These are phyloP conservation scores for Herpetospermum pedunculosum DNA, from an alignment of 306 rosid genomes.

Conservation along the genomic window DNA sequence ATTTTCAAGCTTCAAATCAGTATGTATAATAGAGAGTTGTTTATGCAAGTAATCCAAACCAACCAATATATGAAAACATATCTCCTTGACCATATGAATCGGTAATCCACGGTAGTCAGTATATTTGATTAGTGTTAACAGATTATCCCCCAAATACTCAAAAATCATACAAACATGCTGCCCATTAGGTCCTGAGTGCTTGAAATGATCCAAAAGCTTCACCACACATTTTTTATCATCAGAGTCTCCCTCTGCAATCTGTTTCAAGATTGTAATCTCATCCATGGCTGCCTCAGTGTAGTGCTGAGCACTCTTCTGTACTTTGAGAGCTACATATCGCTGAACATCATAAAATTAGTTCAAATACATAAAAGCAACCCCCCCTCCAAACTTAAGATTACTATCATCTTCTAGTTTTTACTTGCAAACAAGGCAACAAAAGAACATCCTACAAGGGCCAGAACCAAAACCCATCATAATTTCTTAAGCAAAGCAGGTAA, in stretches of 20 bases:
- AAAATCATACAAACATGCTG: conserved; percentile 95
- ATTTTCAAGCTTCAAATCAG: conserved; percentile 92
- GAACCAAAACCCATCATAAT: not conserved
- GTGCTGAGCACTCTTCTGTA: conserved; percentile 97
- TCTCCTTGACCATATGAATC: conserved; percentile 68
- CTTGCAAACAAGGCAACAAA: conserved; percentile 2
- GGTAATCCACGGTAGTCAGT: conserved; percentile 79
- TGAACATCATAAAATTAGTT: conserved; percentile 18
- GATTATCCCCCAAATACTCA: conserved; percentile 90
- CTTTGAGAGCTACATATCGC: conserved; percentile 86
- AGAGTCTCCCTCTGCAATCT: conserved; percentile 79
- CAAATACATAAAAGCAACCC: not conserved
- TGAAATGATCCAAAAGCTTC: conserved; percentile 92
- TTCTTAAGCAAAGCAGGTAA: not conserved
- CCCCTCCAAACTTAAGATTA: not conserved
- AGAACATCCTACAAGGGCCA: not conserved
- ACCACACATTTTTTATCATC: conserved; percentile 80
- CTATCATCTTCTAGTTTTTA: not conserved
- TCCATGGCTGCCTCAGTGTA: conserved; percentile 96
- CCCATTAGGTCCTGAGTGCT: conserved; percentile 93
- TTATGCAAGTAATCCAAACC: conserved; percentile 94
- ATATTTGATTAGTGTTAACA: conserved; percentile 80
- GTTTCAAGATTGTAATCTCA: conserved; percentile 84
- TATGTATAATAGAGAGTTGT: conserved; percentile 88
- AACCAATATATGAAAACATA: conserved; percentile 72